These are phyloP conservation scores for Sarocladiaceae sp. DNA, from an alignment of 2,329 filamentous ascomycete species.

Conservation along the genomic window DNA sequence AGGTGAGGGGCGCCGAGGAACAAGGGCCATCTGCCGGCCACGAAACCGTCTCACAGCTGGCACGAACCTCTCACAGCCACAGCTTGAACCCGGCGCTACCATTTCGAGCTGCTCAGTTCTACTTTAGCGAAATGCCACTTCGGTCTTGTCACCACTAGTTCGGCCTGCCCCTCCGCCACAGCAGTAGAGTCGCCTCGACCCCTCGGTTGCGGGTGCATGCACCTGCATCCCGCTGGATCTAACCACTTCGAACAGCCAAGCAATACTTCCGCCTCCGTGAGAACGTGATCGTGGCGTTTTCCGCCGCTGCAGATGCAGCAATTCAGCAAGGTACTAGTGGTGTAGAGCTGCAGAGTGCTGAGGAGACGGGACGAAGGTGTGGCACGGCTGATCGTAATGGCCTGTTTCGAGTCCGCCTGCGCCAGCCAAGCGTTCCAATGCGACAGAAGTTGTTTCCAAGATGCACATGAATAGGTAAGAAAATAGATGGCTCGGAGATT, in stretches of 20 bases:
- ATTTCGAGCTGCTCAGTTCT: too few species aligned
- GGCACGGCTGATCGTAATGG: constrained; percentile 3
- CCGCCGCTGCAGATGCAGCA: background rate
- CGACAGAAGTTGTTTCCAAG: background rate
- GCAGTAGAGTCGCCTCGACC: too few species aligned
- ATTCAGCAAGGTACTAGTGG: background rate
- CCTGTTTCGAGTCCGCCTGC: constrained; percentile 6
- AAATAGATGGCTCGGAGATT: constrained; percentile 4
- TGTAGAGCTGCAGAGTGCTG: background rate
- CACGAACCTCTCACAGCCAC: too few species aligned
- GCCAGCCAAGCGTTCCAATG: background rate
- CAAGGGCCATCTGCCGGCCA: too few species aligned
- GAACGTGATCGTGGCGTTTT: background rate
- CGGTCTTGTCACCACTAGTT: too few species aligned
- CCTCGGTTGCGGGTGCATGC: constrained; percentile 8
- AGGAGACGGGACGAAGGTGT: constrained; percentile 8
- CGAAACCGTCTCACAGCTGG: too few species aligned
- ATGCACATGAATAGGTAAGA: constrained; percentile 3
- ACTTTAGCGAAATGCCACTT: too few species aligned
- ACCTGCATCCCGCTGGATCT: constrained; percentile 3
- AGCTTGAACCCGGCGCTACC: too few species aligned
- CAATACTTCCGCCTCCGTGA: background rate
- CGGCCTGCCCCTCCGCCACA: too few species aligned
- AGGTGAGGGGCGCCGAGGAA: too few species aligned
- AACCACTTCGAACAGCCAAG: background rate